Percentiles rank a stretch among this genome's conserved stretches.
Conservation (phyloP, 768 basidiomycete species). For the Amanita rubescens region DNA sequence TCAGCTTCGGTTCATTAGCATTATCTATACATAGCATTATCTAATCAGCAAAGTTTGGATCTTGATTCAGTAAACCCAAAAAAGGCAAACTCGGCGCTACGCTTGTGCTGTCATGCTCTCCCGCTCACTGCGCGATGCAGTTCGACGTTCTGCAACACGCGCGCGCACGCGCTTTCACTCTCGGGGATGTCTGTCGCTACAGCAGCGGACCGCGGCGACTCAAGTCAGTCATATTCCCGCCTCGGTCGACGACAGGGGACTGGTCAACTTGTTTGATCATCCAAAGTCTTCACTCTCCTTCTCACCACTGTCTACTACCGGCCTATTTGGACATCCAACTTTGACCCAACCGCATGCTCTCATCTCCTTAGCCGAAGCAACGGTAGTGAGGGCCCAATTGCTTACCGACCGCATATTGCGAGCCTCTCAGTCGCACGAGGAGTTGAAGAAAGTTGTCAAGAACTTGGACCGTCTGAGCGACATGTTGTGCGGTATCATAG, state of each 20-base stretch:
- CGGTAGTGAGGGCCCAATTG: constrained; percentile 70
- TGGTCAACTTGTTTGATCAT: constrained; percentile 67
- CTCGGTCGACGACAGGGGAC: constrained; percentile 55
- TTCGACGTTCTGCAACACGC: constrained; percentile 27
- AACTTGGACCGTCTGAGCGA: constrained; percentile 96
- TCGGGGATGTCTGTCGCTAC: constrained; percentile 31
- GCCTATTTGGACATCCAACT: constrained; percentile 77
- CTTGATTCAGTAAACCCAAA: not conserved
- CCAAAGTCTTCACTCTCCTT: constrained; percentile 34
- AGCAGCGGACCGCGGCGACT: constrained; percentile 29
- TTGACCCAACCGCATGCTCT: constrained; percentile 67
- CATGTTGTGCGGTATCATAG: constrained; percentile 92
- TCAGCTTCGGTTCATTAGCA: not conserved
- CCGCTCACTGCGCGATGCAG: constrained; percentile 33
- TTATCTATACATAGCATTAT: not conserved
- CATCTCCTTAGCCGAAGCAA: constrained; percentile 66
- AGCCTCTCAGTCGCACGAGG: constrained; percentile 62
- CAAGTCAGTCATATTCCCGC: constrained; percentile 44
- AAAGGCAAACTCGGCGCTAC: not conserved
- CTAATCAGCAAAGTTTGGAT: not conserved
- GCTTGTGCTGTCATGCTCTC: constrained; percentile 30
- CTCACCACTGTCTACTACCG: constrained; percentile 49
- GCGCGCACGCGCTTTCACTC: constrained; percentile 30
- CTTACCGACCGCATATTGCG: constrained; percentile 80
- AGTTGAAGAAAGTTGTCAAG: constrained; percentile 85